Base-by-base conservation (phyloP, 1,284 basidiomycete genomes). In the Mycena citricolor region DNA sequence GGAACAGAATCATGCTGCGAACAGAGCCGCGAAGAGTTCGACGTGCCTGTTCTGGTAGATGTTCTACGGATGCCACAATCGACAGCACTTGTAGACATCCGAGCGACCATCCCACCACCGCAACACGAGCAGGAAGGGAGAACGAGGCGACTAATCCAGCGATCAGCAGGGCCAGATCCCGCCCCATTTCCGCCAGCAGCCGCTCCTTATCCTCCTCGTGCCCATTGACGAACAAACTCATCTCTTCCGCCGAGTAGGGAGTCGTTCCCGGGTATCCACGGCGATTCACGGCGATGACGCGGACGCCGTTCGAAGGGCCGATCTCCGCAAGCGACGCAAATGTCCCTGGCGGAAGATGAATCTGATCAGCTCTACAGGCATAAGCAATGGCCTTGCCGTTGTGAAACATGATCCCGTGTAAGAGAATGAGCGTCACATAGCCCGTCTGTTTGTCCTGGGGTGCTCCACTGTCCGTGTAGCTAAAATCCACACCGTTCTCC, bases 191-290 rank as follows among this genome's bases (percentile, higher is more conserved):
- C 16, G 44, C 50, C 31, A 60, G 23, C 8, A 56, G 30, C 4
- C 23, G 32, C 6, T 35, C 38, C 14, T 51, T 44, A 20, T 56
- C 52, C 12, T 28, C 33, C 0, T 54, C 39, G 14, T 33, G 47
- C 23, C 54, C 57, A 1, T 36, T 32, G 0, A 14, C 13, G 6
- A 61, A 42, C 7, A 22, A 33, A 8, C 32, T 30, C 13, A 53
- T 24, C 28, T 61, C 59, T 23, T 54, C 41, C 12, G 34, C 33
- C 8, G 48, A 49, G 14, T 54, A 57, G 3, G 54, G 55, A 8
- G 55, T 58, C 10, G 57, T 49, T 5, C 53, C 58, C 8, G 52
- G 55, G 28, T 61, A 61, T 36, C 55, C 54, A 10, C 57, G 51
- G 10, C 58, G 45, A 40, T 58, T 61, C 25, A 60, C 19, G 31